phyloP scores from a whole-genome alignment of 768 basidiomycete genomes.

The Amanita fuliginea region DNA sequence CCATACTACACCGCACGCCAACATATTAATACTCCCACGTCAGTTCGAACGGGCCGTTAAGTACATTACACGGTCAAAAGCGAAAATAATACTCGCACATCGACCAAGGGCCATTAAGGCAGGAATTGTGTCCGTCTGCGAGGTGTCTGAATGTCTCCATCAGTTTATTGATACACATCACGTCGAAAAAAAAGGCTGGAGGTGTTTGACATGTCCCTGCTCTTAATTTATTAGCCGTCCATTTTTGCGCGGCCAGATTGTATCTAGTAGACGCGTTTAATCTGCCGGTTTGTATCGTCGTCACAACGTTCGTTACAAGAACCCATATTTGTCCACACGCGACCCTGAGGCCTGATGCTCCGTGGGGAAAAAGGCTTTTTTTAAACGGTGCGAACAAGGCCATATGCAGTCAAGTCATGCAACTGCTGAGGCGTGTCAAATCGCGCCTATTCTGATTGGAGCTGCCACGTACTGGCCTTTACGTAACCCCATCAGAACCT shows the following conservation, averaged over 20 bases:
- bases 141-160: slow-evolving; percentile 12
- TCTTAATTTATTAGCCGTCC: slow-evolving; percentile 33
- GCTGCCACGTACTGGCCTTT: slow-evolving; percentile 7
- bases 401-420: neutral
- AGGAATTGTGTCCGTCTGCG: slow-evolving; percentile 31
- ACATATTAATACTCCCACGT: slow-evolving; percentile 25
- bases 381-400: neutral
- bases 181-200: neutral
- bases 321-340: slow-evolving; percentile 41
- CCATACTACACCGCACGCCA: slow-evolving; percentile 21
- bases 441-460: neutral
- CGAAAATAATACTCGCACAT: slow-evolving; percentile 28
- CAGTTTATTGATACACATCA: slow-evolving; percentile 15
- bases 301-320: slow-evolving; percentile 31
- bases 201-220: slow-evolving; percentile 19
- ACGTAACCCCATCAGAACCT: slow-evolving; percentile 34
- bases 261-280: slow-evolving; percentile 34
- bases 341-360: slow-evolving; percentile 42
- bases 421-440: slow-evolving; percentile 4
- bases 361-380: slow-evolving; percentile 9
- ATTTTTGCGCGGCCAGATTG: slow-evolving; percentile 22
- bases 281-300: slow-evolving; percentile 32
- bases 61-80: neutral
- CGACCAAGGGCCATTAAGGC: slow-evolving; percentile 29
- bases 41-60: slow-evolving; percentile 32